Evolutionary conservation across 2,329 filamentous ascomycete species (phyloP), one percentile per base, ranked within the genome.

Genomic region (Claviceps sp.): DNA sequence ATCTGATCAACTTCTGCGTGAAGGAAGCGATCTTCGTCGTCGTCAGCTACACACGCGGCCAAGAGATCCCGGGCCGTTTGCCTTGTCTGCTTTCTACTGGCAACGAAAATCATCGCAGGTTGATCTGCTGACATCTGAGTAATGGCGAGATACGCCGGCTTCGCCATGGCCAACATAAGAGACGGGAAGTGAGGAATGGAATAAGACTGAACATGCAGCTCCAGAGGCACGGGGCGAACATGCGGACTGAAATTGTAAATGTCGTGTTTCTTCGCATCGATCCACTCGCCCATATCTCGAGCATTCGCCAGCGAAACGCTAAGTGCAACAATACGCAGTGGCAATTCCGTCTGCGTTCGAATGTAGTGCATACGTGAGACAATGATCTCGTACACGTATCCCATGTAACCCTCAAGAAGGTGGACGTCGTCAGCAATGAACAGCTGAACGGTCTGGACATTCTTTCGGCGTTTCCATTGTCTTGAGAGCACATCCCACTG

Each of bases 291-390:
- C 61, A 98, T 80, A 62, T 98, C 93, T 54, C 89, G 81, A 48
- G 91, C 90, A 64, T 96, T 97, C 5, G 93, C 84, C 22, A 98
- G 76, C 24, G 93, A 94, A 30, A 96, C 93, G 63, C 89, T 90
- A 54, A 98, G 71, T 2, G 89, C 93, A 51, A 98, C 72, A 47
- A 97, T 91, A 49, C 93, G 84, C 72, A 97, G 78, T 9, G 85
- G 81, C 41, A 85, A 82, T 65, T 95, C 87, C 0, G 88, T 85
- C 65, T 96, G 89, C 1, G 88, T 84, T 54, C 89, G 85, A 64
- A 98, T 96, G 57, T 93, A 93, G 65, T 95, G 89, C 86, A 97
- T 96, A 50, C 93, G 85, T 55, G 93, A 96, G n/a, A 98, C 87
- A 50, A 98, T 84, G 50, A 93, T 87, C 72, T 98, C 93, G 67